Evolutionary conservation across 1,139 yeast species (phyloP).

Genomic region (Pichia sp.): DNA sequence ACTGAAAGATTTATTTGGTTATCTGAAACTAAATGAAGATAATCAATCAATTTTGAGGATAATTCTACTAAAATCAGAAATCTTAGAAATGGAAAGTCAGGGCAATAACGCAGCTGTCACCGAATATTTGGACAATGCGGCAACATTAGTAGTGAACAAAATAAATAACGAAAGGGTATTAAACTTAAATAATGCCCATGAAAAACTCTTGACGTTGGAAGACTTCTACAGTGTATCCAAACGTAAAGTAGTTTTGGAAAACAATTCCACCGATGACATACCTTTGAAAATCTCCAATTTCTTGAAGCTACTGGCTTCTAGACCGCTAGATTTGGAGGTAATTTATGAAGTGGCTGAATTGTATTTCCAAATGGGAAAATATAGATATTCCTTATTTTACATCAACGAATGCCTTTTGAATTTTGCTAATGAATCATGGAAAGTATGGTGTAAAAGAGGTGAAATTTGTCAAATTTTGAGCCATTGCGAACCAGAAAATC

Average conservation of each 20-base stretch:
- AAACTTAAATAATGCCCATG: too few species aligned
- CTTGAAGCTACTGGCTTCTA: slow-evolving; percentile 36
- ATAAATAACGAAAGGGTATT: neutral
- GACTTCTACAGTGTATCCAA: too few species aligned
- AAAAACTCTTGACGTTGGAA: too few species aligned
- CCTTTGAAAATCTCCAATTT: too few species aligned
- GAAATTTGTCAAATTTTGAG: slow-evolving; percentile 24
- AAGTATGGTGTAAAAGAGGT: slow-evolving; percentile 59
- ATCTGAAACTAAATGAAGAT: slow-evolving; percentile 7
- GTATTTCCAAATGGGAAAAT: slow-evolving; percentile 54
- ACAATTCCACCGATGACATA: too few species aligned
- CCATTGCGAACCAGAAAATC: neutral
- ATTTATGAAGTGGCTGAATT: slow-evolving; percentile 72
- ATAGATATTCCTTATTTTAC: slow-evolving; percentile 57
- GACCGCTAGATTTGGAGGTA: slow-evolving; percentile 66
- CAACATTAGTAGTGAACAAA: slow-evolving; percentile 7
- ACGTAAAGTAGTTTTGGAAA: too few species aligned
- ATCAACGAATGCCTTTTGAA: slow-evolving; percentile 42
- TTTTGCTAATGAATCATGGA: slow-evolving; percentile 39
- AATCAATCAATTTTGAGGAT: slow-evolving; percentile 7
- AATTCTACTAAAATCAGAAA: slow-evolving; percentile 4
- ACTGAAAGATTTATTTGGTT: slow-evolving; percentile 10
- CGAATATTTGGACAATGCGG: slow-evolving; percentile 8
- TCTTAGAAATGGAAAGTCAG: slow-evolving; percentile 6
- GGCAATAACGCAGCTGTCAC: slow-evolving; percentile 3